A percentile compares a stretch with the other conserved stretches of the same genome.
Conservation (phyloP, 306 rosid genomes). For the Datisca glomerata region DNA sequence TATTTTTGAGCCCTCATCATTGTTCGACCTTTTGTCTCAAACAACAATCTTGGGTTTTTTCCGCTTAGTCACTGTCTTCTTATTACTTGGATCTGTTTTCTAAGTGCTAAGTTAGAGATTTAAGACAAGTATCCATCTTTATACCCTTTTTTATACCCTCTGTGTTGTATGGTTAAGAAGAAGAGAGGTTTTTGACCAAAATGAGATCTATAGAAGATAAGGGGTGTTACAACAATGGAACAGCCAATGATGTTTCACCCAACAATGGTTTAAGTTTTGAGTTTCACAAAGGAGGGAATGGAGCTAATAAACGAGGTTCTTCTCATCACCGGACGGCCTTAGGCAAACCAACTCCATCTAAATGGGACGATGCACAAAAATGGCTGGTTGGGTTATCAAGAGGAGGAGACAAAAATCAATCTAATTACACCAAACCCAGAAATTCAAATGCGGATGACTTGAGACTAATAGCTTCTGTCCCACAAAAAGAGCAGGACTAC, state of each 20-base stretch:
- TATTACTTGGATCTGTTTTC: too few relatives aligned
- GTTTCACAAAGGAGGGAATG: constrained; percentile 64
- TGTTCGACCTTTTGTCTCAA: too few relatives aligned
- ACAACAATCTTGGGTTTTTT: too few relatives aligned
- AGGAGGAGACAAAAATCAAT: constrained; percentile 62
- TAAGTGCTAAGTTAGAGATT: too few relatives aligned
- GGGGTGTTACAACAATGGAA: constrained; percentile 45
- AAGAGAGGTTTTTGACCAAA: neutral
- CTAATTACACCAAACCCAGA: constrained; percentile 61
- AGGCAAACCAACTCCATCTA: constrained; percentile 86
- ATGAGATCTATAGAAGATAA: constrained; percentile 87
- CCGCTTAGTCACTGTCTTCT: too few relatives aligned
- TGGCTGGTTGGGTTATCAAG: constrained; percentile 89
- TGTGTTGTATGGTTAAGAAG: neutral
- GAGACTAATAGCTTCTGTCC: constrained; percentile 81
- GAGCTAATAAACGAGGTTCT: constrained; percentile 28
- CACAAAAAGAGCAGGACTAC: constrained; percentile 68
- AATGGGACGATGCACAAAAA: constrained; percentile 98
- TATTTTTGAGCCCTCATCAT: too few relatives aligned
- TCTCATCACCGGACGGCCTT: constrained; percentile 44
- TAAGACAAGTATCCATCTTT: too few relatives aligned
- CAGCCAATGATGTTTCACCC: constrained; percentile 34
- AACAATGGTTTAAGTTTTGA: constrained; percentile 40
- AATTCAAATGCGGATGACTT: constrained; percentile 94
- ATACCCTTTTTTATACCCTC: too few relatives aligned